Evolutionary conservation across 805 yeast genomes (phyloP).

Genomic region (Candida schatavii): DNA sequence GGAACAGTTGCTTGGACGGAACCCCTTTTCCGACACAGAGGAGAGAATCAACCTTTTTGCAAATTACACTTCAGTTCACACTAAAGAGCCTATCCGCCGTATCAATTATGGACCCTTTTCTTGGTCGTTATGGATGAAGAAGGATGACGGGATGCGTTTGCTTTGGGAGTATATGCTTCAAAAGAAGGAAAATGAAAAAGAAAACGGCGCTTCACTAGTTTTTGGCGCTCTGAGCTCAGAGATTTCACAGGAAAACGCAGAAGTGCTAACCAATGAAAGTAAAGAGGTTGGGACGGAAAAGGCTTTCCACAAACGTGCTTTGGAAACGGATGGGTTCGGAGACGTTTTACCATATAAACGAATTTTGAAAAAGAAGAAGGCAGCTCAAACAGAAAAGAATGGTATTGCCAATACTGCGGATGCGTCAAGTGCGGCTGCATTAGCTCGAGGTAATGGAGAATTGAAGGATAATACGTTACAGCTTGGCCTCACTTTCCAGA

Average conservation of each 20-base stretch:
- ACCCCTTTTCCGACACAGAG: constrained; percentile 21
- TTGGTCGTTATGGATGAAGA: constrained; percentile 35
- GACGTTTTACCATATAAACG: constrained; percentile 32
- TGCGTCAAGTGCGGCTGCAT: neutral
- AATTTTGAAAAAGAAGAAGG: constrained; percentile 12
- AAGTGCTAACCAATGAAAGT: constrained; percentile 14
- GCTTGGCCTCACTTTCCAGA: constrained; percentile 32
- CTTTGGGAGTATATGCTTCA: constrained; percentile 30
- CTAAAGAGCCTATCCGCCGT: constrained; percentile 27
- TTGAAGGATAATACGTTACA: constrained; percentile 18
- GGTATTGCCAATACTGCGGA: constrained; percentile 7
- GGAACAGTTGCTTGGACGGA: constrained; percentile 16
- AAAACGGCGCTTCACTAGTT: constrained; percentile 20
- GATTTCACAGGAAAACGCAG: constrained; percentile 21
- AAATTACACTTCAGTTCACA: constrained; percentile 29
- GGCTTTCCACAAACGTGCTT: constrained; percentile 26
- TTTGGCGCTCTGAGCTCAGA: constrained; percentile 19
- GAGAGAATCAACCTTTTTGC: constrained; percentile 37
- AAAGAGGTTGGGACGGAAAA: constrained; percentile 15
- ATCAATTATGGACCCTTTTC: constrained; percentile 38
- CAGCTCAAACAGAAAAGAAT: constrained; percentile 10
- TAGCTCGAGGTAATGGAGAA: constrained; percentile 4
- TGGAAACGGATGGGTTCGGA: constrained; percentile 33
- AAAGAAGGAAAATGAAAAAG: constrained; percentile 13
- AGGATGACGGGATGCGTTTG: constrained; percentile 30